phyloP scores from a whole-genome alignment of 2,329 filamentous ascomycete genomes.

The Chrysoporthe cubensis region DNA sequence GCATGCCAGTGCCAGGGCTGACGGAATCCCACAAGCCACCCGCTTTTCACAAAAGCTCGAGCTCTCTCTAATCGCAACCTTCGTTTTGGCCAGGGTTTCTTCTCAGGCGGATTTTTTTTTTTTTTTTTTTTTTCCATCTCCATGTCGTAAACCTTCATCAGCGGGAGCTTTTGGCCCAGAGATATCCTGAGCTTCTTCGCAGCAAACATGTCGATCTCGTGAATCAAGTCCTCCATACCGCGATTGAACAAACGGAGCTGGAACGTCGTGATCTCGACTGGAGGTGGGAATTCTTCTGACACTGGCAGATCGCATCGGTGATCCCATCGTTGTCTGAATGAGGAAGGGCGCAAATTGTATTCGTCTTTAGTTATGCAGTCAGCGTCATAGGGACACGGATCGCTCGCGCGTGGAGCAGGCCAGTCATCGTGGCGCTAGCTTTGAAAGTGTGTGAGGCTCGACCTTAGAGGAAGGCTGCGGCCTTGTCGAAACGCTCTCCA shows the following conservation, averaged over 20 bases:
- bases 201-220: not conserved
- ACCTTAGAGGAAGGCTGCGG: not conserved
- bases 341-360: not conserved
- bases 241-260: not conserved
- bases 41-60: too few relatives aligned
- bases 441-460: not conserved
- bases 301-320: not conserved
- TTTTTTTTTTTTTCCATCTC: not conserved
- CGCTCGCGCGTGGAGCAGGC: not conserved
- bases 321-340: not conserved
- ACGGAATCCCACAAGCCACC: too few relatives aligned
- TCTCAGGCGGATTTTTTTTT: not conserved
- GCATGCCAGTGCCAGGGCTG: too few relatives aligned
- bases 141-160: too few relatives aligned
- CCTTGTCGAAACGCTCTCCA: slow-evolving; percentile 8
- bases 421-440: not conserved
- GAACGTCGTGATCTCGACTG: not conserved
- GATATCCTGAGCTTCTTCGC: not conserved
- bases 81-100: not conserved
- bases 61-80: not conserved
- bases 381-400: not conserved
- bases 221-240: not conserved
- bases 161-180: too few relatives aligned
- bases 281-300: not conserved
- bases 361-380: not conserved